Conservation (phyloP, 179 eudicot genomes). For the Amaranthus tricolor region DNA sequence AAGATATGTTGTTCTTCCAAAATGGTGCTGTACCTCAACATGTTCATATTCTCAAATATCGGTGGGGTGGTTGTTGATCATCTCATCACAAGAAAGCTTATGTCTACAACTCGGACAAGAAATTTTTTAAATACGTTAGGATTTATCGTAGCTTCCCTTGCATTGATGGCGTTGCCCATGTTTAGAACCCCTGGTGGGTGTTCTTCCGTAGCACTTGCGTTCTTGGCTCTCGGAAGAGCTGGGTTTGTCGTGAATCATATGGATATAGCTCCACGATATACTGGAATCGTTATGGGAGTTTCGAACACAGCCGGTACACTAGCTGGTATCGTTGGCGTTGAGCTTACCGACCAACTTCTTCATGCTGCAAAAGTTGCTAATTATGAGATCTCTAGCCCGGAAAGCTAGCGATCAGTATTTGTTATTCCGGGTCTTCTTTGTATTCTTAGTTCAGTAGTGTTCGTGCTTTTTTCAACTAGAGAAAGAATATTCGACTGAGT, state of each 20-base stretch:
- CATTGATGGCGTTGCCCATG: constrained; percentile 60
- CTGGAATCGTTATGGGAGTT: constrained; percentile 96
- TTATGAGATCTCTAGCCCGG: constrained; percentile 70
- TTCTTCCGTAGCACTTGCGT: constrained; percentile 90
- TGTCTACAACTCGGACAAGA: constrained; percentile 70
- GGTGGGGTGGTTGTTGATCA: constrained; percentile 82
- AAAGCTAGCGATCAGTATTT: constrained; percentile 82
- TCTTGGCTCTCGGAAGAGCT: constrained; percentile 91
- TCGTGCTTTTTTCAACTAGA: constrained; percentile 70
- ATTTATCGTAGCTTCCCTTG: constrained; percentile 74
- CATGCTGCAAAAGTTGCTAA: constrained; percentile 80
- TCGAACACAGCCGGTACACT: constrained; percentile 95
- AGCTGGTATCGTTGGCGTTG: constrained; percentile 91
- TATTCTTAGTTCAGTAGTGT: constrained; percentile 67
- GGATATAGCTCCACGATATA: constrained; percentile 96
- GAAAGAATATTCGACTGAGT: constrained; percentile 85
- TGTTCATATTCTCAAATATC: constrained; percentile 80
- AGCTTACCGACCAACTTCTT: constrained; percentile 78
- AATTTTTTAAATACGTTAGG: constrained; percentile 80
- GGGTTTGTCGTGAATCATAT: constrained; percentile 98
- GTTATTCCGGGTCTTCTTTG: constrained; percentile 81
- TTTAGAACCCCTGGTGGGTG: constrained; percentile 80
- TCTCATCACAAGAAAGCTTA: constrained; percentile 59
- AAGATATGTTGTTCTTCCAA: constrained; percentile 98
- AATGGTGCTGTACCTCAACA: constrained; percentile 90